Base-by-base conservation (phyloP, 257 asterid species). In the Fraxinus americana region DNA sequence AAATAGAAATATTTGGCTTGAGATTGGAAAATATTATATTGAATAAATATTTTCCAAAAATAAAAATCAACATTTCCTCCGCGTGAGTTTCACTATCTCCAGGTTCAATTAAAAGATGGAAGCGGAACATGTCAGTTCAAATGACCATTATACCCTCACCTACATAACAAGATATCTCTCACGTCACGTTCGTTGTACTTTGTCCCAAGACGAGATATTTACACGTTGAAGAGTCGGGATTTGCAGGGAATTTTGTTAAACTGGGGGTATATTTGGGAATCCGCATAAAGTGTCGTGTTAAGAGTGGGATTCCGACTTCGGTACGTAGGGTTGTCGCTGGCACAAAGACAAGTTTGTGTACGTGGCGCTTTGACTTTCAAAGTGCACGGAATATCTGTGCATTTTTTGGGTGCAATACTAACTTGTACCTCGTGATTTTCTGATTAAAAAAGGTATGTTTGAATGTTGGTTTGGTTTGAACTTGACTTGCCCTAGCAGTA, bases 301-400 rank as follows among this genome's bases (percentile, higher is more conserved):
- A 7, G 45, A 39, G 45, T 8, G 45, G 45, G 13, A 16, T 14
- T 19, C 65, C 27, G 65, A 17, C 8, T 21, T n/a, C n/a, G 65
- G 10, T 1, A 6, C 2, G 25, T 7, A 7, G n/a, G 19, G 65
- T n/a, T 54, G 27, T n/a, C 13, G 25, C 29, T n/a, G 67, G 67
- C 67, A n/a, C 67, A 7, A 6, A 57, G 12, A 54, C 65, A 54
- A n/a, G 27, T 14, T 0, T 21, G 67, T 59, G 67, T 59, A 59
- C 12, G 67, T 59, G 67, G 67, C 67, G 14, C 29, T 59, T 59
- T 59, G 30, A 59, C 30, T 21, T 5, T 59, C 67, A 59, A n/a
- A 7, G 30, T 59, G 67, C 67, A 59, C 30, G 67, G 67, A 59
- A n/a, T n/a, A 7, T 59, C 67, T 59, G 67, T 59, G 67, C 67